Conservation (phyloP, 495 filamentous ascomycete genomes). For the Hyaloscypha finlandica region DNA sequence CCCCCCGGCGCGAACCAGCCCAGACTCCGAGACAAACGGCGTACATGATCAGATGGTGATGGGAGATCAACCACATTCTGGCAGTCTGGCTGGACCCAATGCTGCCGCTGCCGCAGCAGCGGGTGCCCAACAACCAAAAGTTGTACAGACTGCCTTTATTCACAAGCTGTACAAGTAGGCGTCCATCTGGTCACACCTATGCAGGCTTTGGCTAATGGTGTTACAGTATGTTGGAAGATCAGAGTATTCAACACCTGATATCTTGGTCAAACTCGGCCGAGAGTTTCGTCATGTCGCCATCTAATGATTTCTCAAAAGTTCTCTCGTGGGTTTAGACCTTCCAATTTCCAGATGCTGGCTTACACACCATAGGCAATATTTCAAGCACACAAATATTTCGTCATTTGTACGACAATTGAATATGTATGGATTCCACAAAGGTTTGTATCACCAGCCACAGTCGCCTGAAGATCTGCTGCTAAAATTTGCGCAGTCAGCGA, state of each 20-base stretch:
- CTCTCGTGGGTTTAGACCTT: conserved; percentile 69
- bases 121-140: conserved; percentile 92
- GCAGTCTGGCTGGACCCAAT: conserved; percentile 34
- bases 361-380: conserved; percentile 68
- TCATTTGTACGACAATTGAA: conserved; percentile 98
- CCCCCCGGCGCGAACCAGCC: conserved; percentile 32
- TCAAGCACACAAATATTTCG: conserved; percentile 99
- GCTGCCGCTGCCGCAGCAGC: conserved; percentile 66
- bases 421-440: conserved; percentile 99
- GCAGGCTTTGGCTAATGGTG: conserved; percentile 40
- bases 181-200: conserved; percentile 11
- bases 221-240: conserved; percentile 91
- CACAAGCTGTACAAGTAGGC: conserved; percentile 98
- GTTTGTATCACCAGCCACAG: conserved; percentile 45
- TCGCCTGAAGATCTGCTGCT: conserved; percentile 13
- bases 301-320: conserved; percentile 97
- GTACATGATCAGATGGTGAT: conserved; percentile 32
- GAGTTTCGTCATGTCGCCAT: conserved; percentile 98
- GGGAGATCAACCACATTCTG: conserved; percentile 28
- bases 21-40: conserved; percentile 35
- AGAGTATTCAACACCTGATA: conserved; percentile 88
- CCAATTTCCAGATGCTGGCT: conserved; percentile 18
- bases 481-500: conserved; percentile 76
- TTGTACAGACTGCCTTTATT: conserved; percentile 98
- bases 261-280: conserved; percentile 93